Conservation (phyloP, 2,329 filamentous ascomycete species). For the Elsinoe ampelina region DNA sequence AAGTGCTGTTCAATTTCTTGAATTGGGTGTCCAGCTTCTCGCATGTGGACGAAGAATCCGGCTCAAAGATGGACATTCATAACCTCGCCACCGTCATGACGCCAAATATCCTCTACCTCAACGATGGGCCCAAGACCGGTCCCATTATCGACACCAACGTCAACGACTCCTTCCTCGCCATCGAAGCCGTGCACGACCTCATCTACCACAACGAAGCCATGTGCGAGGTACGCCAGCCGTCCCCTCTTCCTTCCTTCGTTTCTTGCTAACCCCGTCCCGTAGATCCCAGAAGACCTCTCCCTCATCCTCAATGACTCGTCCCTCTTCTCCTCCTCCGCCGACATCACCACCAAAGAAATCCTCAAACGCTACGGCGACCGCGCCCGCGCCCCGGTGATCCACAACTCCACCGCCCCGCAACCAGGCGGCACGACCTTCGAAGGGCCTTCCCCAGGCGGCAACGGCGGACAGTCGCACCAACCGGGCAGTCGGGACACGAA, state of each 20-base stretch:
- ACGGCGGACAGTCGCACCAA: conserved; percentile 23
- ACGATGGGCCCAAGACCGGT: conserved; percentile 43
- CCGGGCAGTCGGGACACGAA: conserved; percentile 17
- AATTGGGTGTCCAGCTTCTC: conserved; percentile 98
- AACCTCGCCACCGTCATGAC: conserved; percentile 96
- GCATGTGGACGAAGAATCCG: conserved; percentile 90
- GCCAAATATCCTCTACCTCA: conserved; percentile 70
- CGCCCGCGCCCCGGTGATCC: conserved; percentile 45
- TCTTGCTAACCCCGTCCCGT: conserved; percentile 20
- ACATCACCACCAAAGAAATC: conserved; percentile 95
- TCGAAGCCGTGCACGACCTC: conserved; percentile 82
- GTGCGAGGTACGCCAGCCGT: conserved; percentile 68
- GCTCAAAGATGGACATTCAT: conserved; percentile 98
- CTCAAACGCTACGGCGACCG: conserved; percentile 87
- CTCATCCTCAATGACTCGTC: conserved; percentile 74
- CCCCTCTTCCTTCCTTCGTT: neutral
- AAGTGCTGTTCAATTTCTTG: conserved; percentile 90
- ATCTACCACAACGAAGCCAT: conserved; percentile 93
- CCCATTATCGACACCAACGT: conserved; percentile 24
- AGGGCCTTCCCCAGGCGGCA: conserved; percentile 22
- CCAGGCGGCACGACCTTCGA: conserved; percentile 13
- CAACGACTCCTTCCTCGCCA: conserved; percentile 87
- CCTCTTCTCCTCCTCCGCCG: conserved; percentile 70
- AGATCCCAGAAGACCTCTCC: conserved; percentile 91
- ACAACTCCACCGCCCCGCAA: conserved; percentile 36